These are phyloP conservation scores for Elongisporangium anandrum DNA, from an alignment of 352 stramenopile genomes.

Conservation along the genomic window DNA sequence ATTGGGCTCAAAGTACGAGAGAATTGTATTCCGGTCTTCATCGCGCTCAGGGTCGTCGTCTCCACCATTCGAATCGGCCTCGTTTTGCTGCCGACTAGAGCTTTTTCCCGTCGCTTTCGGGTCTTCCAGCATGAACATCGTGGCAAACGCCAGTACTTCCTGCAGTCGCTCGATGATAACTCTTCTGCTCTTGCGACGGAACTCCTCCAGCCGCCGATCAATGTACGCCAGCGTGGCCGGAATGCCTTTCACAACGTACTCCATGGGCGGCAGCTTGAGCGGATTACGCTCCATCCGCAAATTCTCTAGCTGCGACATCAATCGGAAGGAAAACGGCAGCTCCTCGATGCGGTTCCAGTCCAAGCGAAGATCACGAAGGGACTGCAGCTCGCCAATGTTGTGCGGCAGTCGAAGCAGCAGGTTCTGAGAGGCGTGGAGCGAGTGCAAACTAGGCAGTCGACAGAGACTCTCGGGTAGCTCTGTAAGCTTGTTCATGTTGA, in stretches of 20 bases:
- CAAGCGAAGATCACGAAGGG: conserved; percentile 42
- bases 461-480: conserved; percentile 40
- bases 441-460: conserved; percentile 23
- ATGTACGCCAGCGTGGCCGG: conserved; percentile 45
- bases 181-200: conserved; percentile 35
- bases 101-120: background rate
- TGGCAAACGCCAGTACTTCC: conserved; percentile 31
- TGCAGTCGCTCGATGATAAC: conserved; percentile 46
- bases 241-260: conserved; percentile 47
- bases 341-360: conserved; percentile 66
- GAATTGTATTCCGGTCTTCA: conserved; percentile 22
- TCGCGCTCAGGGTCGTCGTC: background rate
- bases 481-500: conserved; percentile 51
- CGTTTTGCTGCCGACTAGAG: background rate
- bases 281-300: conserved; percentile 66
- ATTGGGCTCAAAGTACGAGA: conserved; percentile 41
- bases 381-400: conserved; percentile 38
- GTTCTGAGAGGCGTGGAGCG: conserved; percentile 47
- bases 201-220: conserved; percentile 42
- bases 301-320: conserved; percentile 22
- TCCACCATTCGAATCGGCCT: background rate
- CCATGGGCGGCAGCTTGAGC: conserved; percentile 36
- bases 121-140: conserved; percentile 11
- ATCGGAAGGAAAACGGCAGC: conserved; percentile 59
- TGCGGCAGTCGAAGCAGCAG: conserved; percentile 33